A percentile compares a stretch with the other conserved stretches of the same genome.
Conservation (phyloP, 129 eudicot genomes). For the Ambrosia trifida region DNA sequence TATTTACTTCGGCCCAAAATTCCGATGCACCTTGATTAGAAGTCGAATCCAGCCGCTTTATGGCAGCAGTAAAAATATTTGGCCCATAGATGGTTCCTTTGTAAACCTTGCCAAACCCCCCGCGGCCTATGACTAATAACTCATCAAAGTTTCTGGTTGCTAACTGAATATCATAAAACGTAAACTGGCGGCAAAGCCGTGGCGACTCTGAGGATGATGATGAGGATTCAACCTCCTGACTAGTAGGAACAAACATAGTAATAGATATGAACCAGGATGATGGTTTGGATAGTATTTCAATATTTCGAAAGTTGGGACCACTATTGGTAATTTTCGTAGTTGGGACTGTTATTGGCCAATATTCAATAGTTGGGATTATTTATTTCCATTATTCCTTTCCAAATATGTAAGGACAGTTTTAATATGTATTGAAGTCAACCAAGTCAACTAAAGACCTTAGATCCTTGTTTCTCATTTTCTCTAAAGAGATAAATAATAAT, state of each 20-base stretch:
- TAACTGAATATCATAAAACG: neutral
- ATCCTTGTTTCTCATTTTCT: too few species aligned
- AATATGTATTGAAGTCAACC: neutral
- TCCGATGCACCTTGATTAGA: slow-evolving; percentile 18
- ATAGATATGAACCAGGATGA: neutral
- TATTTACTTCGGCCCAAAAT: slow-evolving; percentile 18
- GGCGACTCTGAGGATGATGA: neutral
- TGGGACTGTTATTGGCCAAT: too few species aligned
- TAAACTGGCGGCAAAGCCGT: slow-evolving; percentile 1
- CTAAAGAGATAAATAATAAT: too few species aligned
- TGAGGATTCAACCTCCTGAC: neutral
- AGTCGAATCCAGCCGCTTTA: slow-evolving; percentile 4
- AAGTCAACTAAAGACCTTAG: neutral
- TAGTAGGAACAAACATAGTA: neutral
- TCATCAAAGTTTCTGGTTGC: slow-evolving; percentile 20
- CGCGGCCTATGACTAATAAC: slow-evolving; percentile 21
- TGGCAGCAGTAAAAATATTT: neutral
- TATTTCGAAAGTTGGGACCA: too few species aligned
- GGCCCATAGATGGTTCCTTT: slow-evolving; percentile 6
- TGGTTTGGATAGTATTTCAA: neutral
- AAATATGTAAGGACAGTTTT: too few species aligned
- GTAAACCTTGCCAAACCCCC: slow-evolving; percentile 24
- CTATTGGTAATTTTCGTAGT: too few species aligned
- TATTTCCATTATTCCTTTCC: too few species aligned
- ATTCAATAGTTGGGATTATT: too few species aligned